Base-by-base conservation (phyloP, 495 filamentous ascomycete genomes). In the Penicillium tannophilum region DNA sequence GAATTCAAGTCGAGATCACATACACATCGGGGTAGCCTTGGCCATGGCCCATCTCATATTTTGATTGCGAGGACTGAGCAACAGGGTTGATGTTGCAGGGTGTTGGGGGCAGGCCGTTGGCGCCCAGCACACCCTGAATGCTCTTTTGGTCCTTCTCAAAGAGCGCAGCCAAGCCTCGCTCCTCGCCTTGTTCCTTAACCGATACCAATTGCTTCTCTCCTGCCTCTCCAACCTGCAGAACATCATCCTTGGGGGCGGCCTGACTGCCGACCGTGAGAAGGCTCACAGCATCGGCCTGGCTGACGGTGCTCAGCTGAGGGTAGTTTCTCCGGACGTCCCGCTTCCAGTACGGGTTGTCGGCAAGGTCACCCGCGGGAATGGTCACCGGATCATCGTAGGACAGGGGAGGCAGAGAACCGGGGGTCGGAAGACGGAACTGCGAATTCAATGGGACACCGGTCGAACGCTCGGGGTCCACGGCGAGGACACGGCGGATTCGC, bases 331-430 rank as follows among this genome's bases (percentile, higher is more conserved):
- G 89, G 52, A 79, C 74, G 65, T 98, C 94, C 55, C 94, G 92
- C 79, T 95, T 95, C 90, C 92, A 98, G 84, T 98, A 98, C 41
- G 94, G 85, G 75, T 98, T 98, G 69, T 96, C 94, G 64, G 94
- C 94, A 61, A 98, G 86, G 73, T 99, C 94, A 55, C 86, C 92
- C 3, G 94, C 90, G n/a, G 95, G 94, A 0, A 90, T 35, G 12
- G 93, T 97, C 49, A 95, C 90, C 16, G 92, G 92, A 69, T 98
- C 95, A 71, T 90, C 86, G 76, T 97, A 98, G 28, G 72, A 70
- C 23, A 82, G 68, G 26, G 95, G 92, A 64, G 91, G 87, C 69
- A 88, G 79, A 60, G 83, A 80, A 61, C 91, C 94, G 7, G 95
- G 95, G 0, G 92, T 77, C 39, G 94, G 93, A 72, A 90, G 88